Conservation (phyloP, 2,329 filamentous ascomycete species). For the Penicillium sp. region DNA sequence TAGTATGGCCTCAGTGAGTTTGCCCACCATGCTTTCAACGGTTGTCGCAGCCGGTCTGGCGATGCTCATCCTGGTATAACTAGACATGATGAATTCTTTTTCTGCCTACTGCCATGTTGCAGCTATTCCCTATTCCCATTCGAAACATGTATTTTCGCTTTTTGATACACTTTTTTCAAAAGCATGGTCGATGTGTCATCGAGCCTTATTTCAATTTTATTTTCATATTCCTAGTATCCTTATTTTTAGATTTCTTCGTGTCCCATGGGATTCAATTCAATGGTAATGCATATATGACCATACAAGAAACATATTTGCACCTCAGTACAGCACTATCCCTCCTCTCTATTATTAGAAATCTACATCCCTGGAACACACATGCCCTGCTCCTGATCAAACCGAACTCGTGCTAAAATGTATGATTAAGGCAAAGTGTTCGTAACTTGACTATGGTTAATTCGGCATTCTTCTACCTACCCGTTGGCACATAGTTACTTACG, state of each 20-base stretch:
- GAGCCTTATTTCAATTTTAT: not conserved
- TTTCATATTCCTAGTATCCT: not conserved
- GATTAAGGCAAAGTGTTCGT: not conserved
- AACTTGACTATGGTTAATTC: not conserved
- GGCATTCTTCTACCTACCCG: not conserved
- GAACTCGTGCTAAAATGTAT: not conserved
- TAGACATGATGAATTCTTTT: not conserved
- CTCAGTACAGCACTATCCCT: not conserved
- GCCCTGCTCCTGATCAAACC: not conserved
- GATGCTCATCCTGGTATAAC: slow-evolving; percentile 11
- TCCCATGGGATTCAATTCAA: not conserved
- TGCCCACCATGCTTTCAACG: slow-evolving; percentile 13
- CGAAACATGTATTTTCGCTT: not conserved
- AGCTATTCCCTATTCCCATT: not conserved
- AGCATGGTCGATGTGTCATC: not conserved
- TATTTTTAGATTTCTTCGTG: not conserved
- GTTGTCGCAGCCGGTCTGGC: slow-evolving; percentile 8
- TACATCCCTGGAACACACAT: not conserved
- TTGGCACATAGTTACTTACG: not conserved
- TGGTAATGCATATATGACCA: not conserved
- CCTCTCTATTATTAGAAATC: not conserved
- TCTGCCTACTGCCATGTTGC: not conserved
- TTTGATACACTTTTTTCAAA: not conserved
- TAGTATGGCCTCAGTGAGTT: slow-evolving; percentile 2
- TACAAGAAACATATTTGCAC: not conserved